Evolutionary conservation across 2,329 filamentous ascomycete species (phyloP).

Genomic region (Huntiella savannae): DNA sequence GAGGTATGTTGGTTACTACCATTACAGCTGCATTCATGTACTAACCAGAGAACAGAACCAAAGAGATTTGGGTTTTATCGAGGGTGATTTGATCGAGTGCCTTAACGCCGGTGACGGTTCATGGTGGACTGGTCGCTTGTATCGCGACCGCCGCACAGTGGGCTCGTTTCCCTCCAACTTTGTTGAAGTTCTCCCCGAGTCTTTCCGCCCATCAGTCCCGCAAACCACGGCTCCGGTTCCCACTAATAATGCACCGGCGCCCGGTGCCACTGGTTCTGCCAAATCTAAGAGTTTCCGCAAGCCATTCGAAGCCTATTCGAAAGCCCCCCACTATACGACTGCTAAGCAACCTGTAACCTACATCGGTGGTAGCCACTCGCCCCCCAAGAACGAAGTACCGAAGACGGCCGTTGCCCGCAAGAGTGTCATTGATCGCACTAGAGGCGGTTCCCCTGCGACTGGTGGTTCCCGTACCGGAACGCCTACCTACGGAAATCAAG

Average conservation of each 20-base stretch:
- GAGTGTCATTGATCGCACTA: conserved; percentile 2
- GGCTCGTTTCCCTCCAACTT: conserved; percentile 96
- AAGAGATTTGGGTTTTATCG: conserved; percentile 87
- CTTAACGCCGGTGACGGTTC: conserved; percentile 92
- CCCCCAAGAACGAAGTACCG: conserved; percentile 16
- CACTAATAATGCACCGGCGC: conserved; percentile 38
- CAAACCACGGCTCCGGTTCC: conserved; percentile 34
- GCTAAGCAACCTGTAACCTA: conserved; percentile 41
- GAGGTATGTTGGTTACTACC: conserved; percentile 32
- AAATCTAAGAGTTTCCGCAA: conserved; percentile 47
- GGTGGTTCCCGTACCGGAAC: conserved; percentile 5
- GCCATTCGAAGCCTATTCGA: conserved; percentile 47
- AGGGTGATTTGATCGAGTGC: conserved; percentile 95
- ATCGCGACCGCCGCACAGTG: conserved; percentile 74
- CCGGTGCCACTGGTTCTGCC: conserved; percentile 17
- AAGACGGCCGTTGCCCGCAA: conserved; percentile 9
- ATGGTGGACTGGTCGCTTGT: conserved; percentile 93
- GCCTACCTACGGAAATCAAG: conserved; percentile 5
- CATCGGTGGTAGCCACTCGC: conserved; percentile 23
- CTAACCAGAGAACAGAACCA: conserved; percentile 2
- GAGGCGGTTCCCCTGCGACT: conserved; percentile 4
- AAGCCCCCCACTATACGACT: conserved; percentile 46
- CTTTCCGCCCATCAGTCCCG: conserved; percentile 46
- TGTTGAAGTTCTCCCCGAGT: conserved; percentile 70
- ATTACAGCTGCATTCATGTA: background rate